Evolutionary conservation across 1,139 yeast genomes (phyloP).

Genomic region (Hemisphaericaspora xylanilytica): DNA sequence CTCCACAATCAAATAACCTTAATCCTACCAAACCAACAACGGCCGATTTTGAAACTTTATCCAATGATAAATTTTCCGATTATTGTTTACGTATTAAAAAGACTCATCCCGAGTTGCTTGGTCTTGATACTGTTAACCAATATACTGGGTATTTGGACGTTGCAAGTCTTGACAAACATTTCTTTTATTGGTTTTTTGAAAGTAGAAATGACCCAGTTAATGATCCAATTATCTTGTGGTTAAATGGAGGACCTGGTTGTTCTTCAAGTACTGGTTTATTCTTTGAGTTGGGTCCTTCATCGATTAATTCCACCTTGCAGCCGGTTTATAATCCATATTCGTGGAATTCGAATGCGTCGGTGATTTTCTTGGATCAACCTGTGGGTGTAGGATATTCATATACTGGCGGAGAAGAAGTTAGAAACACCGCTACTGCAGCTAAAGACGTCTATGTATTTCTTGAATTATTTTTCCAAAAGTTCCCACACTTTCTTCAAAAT

Average conservation of each 20-base stretch:
- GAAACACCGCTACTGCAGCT: conserved; percentile 69
- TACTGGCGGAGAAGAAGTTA: conserved; percentile 53
- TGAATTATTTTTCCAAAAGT: conserved; percentile 72
- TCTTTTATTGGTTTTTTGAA: conserved; percentile 87
- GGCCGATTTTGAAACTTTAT: conserved; percentile 21
- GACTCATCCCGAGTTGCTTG: conserved; percentile 42
- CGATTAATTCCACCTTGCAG: conserved; percentile 61
- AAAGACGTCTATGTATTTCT: conserved; percentile 77
- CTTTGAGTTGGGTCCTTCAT: conserved; percentile 86
- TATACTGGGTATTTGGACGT: conserved; percentile 66
- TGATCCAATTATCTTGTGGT: conserved; percentile 86
- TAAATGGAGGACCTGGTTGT: conserved; percentile 92
- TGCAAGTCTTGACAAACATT: conserved; percentile 59
- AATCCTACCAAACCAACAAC: neutral
- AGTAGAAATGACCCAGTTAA: conserved; percentile 83
- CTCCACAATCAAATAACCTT: neutral
- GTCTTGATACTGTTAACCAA: conserved; percentile 58
- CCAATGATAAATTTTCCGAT: conserved; percentile 27
- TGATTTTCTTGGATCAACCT: conserved; percentile 92
- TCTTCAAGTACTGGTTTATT: conserved; percentile 88
- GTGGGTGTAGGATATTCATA: conserved; percentile 86
- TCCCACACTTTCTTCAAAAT: conserved; percentile 57
- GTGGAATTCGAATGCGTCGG: conserved; percentile 89
- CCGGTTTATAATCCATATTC: conserved; percentile 77
- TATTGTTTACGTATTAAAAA: conserved; percentile 42